Evolutionary conservation across 2,329 filamentous ascomycete species (phyloP), one percentile per base, ranked within the genome.

Genomic region (Penicillium sp.): DNA sequence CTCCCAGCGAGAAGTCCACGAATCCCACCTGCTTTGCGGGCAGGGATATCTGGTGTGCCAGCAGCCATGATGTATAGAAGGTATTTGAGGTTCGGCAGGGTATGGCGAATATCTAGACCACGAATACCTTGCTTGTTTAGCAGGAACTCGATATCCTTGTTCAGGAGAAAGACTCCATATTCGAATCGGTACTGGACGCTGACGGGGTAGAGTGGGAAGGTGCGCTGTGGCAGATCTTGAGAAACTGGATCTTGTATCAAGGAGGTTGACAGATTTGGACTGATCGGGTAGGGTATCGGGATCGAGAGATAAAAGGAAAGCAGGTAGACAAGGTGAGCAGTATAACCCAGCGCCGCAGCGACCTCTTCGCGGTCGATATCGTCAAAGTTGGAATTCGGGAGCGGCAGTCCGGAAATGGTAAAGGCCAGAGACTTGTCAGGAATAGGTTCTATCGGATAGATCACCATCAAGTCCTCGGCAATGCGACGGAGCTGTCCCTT

Each of bases 101-200:
- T 96, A 66, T 98, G 92, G 4, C 95, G 85, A 18, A 97, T 92
- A 70, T 99, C 95, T 62, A 97, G 84, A 1, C 96, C 88, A 49
- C 89, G 87, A 13, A 97, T 79, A 0, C 89, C 89, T 64, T 92
- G 87, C 1, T 80, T 77, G 60, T 82, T 84, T 67, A 86, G 79
- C 11, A 89, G 72, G 50, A 87, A 81, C 66, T 98, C 93, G 56
- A 99, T 93, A 70, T 98, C 82, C 77, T 98, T 97, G 79, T 98
- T 98, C 14, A 99, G 83, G n/a, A 98, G 80, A 69, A 98, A 99
- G 72, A 96, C 95, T 11, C 83, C 95, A 73, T 98, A 99, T 69
- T 98, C 94, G 75, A 98, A 98, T 2, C 94, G 88, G 78, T 94
- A 98, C 47, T 92, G 87, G 0, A 92, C 86, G 2, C 85, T 84